Base-by-base conservation (phyloP, 306 rosid genomes). In the Argentina anserina region DNA sequence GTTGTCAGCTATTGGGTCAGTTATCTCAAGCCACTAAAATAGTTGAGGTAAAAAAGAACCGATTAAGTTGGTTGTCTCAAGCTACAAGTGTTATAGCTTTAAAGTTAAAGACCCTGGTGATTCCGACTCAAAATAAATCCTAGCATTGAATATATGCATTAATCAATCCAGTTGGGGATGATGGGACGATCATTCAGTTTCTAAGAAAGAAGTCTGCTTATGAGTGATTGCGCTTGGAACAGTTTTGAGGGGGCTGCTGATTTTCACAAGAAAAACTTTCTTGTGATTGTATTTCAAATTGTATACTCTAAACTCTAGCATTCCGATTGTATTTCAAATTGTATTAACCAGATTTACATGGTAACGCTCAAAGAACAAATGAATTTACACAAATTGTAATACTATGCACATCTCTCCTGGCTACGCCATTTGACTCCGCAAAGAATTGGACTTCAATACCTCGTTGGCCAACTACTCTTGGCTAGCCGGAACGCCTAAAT, bases 401-500 rank as follows among this genome's bases (percentile, higher is more conserved):
- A 18, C 14, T 3, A 39, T 25, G 28, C 7, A 50, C 23, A 70
- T 37, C 46, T 14, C 62, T 52, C 21, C 73, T 14, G 21, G 9
- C 55, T 36, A 31, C 18, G 73, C 56, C 21, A n/a, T 69, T 69
- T 47, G 45, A 47, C 42, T 29, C 33, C 20, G 73, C 61, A 33
- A 67, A 28, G 59, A 67, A 67, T 18, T 15, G 2, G 60, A 20
- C 46, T 28, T 47, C 50, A 64, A 67, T 58, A 65, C 67, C 74
- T 75, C 74, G 43, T 84, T 78, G 50, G 78, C 65, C 78, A 76
- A 70, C 45, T 73, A 73, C 7, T 53, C 87, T 70, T 79, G 81
- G 68, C 71, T 79, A 12, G 92, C 74, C 34, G 87, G 81, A 75
- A 84, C 90, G 29, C 92, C 84, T 76, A 90, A 77, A 69, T 90